Evolutionary conservation across 2,329 filamentous ascomycete genomes (phyloP), one percentile per base, ranked within the genome.

Genomic region (Tolypocladium capitatum): DNA sequence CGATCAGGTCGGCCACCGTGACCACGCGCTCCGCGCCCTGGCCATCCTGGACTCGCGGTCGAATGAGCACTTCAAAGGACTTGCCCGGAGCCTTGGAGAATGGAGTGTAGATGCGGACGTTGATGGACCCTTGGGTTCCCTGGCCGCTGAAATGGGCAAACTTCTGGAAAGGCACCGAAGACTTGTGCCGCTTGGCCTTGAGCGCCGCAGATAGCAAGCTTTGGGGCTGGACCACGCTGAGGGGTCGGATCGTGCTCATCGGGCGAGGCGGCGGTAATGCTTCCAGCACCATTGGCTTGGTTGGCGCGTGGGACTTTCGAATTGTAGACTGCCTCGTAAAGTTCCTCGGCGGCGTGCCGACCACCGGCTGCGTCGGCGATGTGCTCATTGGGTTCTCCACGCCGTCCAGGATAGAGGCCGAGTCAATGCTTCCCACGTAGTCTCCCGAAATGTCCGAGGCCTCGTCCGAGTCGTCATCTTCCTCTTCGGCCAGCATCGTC

Each of bases 1-100:
- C 87, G 53, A 94, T 89, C n/a, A 89, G 74, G 56, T 94, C 86
- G 1, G 81, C 79, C 14, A 92, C 85, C 0, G 80, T 83, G 20
- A 87, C 83, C 2, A 76, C 72, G 21, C 79, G 70, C 52, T 81
- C 75, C 7, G 60, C 62, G 32, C 75, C 73, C 49, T 84, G 77
- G 21, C 81, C 82, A 49, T 84, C 78, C 54, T 86, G 82, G 16
- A 86, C 76, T 34, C 76, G 78, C 43, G 81, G 78, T 24, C 82
- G 74, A 43, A 91, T 81, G 16, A 85, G 74, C 4, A 91, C 79
- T 58, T 90, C 83, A 43, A 82, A 78, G 0, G 83, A 78, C 54
- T 80, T 80, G 16, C 73, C 74, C 0, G 82, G 72, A 24, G 76
- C 76, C 13, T 75, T 73, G 16, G 83, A 84, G 54, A 83, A 86